Evolutionary conservation across 768 basidiomycete species (phyloP).

Genomic region (Phaeolepiota aurea): DNA sequence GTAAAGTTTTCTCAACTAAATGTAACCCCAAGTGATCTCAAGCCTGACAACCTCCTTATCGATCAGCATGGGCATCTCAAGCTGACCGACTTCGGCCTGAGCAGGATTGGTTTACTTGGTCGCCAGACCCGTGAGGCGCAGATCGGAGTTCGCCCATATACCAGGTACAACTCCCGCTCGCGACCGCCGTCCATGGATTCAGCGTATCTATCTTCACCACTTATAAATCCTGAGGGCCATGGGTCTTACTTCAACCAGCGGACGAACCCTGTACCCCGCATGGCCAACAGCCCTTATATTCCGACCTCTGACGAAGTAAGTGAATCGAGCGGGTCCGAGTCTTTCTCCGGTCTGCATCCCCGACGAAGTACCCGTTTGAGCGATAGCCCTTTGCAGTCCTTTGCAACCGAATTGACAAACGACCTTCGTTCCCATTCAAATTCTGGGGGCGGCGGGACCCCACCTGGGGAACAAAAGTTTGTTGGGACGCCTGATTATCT

Average conservation of each 20-base stretch:
- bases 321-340: slow-evolving; percentile 86
- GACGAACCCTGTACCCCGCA: slow-evolving; percentile 47
- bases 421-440: slow-evolving; percentile 75
- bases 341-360: slow-evolving; percentile 45
- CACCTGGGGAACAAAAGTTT: slow-evolving; percentile 85
- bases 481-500: slow-evolving; percentile 98
- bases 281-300: slow-evolving; percentile 59
- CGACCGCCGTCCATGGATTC: slow-evolving; percentile 80
- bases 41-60: slow-evolving; percentile 97
- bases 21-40: slow-evolving; percentile 68
- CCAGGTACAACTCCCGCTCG: slow-evolving; percentile 60
- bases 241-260: slow-evolving; percentile 75
- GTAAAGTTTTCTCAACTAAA: slow-evolving; percentile 5
- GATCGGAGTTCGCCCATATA: slow-evolving; percentile 31
- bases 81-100: slow-evolving; percentile 95
- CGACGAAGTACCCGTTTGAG: slow-evolving; percentile 38
- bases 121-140: slow-evolving; percentile 82
- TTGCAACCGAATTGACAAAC: slow-evolving; percentile 77
- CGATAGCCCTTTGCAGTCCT: slow-evolving; percentile 81
- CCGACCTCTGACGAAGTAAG: slow-evolving; percentile 70
- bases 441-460: slow-evolving; percentile 52
- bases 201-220: slow-evolving; percentile 69
- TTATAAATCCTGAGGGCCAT: slow-evolving; percentile 48
- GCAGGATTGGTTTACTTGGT: slow-evolving; percentile 94
- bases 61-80: slow-evolving; percentile 96